Evolutionary conservation across 768 basidiomycete genomes (phyloP), one percentile per base, ranked within the genome.

Genomic region (Wakefieldia striispora): DNA sequence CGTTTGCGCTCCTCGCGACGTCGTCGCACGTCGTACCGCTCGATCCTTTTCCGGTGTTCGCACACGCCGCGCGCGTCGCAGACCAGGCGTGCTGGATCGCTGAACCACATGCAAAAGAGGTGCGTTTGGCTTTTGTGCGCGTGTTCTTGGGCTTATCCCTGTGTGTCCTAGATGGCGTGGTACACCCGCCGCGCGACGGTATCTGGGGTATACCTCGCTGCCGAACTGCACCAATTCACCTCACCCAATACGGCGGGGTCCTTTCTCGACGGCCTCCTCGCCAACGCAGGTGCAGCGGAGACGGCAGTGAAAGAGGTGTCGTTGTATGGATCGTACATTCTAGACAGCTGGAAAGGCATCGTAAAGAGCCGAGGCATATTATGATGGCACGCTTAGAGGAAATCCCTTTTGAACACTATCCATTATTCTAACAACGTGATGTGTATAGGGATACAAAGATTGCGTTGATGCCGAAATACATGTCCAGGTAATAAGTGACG

Each of bases 191-290:
- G 91, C 29, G 80, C 78, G 0, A 78, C 86, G 1, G 59, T 91
- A 26, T 81, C 86, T 7, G 75, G 78, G 1, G 70, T 88, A 13
- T 93, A 92, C 57, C 74, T 79, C 13, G 82, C 85, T n/a, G 81
- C 88, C 53, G 90, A 92, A 68, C 72, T 93, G 14, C 90, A 91
- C 59, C 90, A 93, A 61, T 62, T 93, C n/a, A 77, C 80, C 0
- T 92, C 90, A 2, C 87, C 90, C 4, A 60, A 70, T 12, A 88
- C 88, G 3, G 81, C 86, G 0, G 68, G 72, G 24, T 67, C 72
- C 3, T 91, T 93, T 71, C 73, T 93, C 13, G 82, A 85, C 40
- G 68, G 75, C 8, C 77, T 91, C 6, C 73, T 92, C 13, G 72
- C 75, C 10, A 67, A 75, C 3, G 77, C 81, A 3, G 66, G 72